Conservation (phyloP, 2,329 filamentous ascomycete species). For the Delphinella strobiligena region DNA sequence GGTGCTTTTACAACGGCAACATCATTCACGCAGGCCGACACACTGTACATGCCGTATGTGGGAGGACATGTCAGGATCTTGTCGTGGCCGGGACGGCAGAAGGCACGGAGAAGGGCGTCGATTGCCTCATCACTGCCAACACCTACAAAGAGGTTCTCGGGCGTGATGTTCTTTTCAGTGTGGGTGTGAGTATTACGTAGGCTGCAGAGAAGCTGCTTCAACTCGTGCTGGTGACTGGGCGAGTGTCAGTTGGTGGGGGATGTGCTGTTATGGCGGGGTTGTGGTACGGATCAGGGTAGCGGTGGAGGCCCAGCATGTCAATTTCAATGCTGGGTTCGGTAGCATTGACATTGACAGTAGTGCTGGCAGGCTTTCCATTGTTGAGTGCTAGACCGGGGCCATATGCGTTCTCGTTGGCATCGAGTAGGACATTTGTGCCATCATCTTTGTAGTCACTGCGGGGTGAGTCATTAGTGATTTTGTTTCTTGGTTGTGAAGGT, state of each 20-base stretch:
- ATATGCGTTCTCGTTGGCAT: slow-evolving; percentile 96
- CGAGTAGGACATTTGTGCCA: slow-evolving; percentile 86
- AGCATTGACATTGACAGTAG: slow-evolving; percentile 26
- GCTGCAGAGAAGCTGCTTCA: slow-evolving; percentile 78
- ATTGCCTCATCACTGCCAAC: slow-evolving; percentile 96
- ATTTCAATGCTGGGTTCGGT: slow-evolving; percentile 43
- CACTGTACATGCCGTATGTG: slow-evolving; percentile 96
- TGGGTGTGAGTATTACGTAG: slow-evolving; percentile 78
- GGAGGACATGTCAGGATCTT: slow-evolving; percentile 91
- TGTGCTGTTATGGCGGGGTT: background rate
- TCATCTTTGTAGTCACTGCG: slow-evolving; percentile 87
- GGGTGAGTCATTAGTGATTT: slow-evolving; percentile 14
- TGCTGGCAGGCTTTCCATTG: slow-evolving; percentile 36
- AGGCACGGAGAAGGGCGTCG: slow-evolving; percentile 83
- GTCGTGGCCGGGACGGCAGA: slow-evolving; percentile 77
- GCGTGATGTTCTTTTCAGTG: slow-evolving; percentile 59
- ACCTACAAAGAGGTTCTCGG: slow-evolving; percentile 83
- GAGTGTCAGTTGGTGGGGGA: slow-evolving; percentile 4
- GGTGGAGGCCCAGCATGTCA: slow-evolving; percentile 72
- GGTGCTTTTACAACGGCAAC: slow-evolving; percentile 78
- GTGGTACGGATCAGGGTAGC: slow-evolving; percentile 76
- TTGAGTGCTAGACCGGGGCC: slow-evolving; percentile 60
- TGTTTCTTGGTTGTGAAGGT: background rate
- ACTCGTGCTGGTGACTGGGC: slow-evolving; percentile 60
- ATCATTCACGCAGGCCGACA: slow-evolving; percentile 91